Evolutionary conservation across 2,329 filamentous ascomycete genomes (phyloP).

Genomic region (Cladosporium sp.): DNA sequence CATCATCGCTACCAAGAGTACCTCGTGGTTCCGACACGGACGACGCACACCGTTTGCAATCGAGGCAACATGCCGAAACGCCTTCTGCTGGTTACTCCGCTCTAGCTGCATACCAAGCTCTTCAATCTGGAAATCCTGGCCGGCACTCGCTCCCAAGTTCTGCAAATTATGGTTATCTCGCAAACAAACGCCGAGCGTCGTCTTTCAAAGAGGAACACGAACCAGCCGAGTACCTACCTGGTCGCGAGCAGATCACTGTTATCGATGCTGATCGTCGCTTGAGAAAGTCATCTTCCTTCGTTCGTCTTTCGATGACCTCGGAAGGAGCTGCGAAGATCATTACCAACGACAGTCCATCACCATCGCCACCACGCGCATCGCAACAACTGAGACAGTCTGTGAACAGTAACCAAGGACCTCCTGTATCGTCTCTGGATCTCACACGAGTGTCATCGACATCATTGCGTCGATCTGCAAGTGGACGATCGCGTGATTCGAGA

Average conservation of each 20-base stretch:
- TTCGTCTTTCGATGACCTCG: slow-evolving; percentile 79
- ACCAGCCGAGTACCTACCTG: not conserved
- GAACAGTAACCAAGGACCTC: slow-evolving; percentile 9
- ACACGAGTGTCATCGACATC: not conserved
- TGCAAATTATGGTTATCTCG: slow-evolving; percentile 32
- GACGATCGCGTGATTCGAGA: slow-evolving; percentile 77
- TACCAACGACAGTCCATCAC: slow-evolving; percentile 65
- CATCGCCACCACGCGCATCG: slow-evolving; percentile 59
- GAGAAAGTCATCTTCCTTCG: slow-evolving; percentile 49
- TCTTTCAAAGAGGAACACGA: slow-evolving; percentile 29
- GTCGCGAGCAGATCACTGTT: not conserved
- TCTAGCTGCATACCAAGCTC: slow-evolving; percentile 9
- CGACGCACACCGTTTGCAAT: not conserved
- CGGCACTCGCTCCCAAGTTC: slow-evolving; percentile 5
- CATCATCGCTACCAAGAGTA: slow-evolving; percentile 3
- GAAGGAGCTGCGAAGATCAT: slow-evolving; percentile 90
- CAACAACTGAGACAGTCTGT: slow-evolving; percentile 24
- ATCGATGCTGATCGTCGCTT: slow-evolving; percentile 15
- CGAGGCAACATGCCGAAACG: not conserved
- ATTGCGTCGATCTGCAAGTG: slow-evolving; percentile 56
- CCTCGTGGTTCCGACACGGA: not conserved
- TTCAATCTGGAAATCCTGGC: not conserved
- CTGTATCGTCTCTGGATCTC: slow-evolving; percentile 9
- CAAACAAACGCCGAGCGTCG: slow-evolving; percentile 48
- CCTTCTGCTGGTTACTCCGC: slow-evolving; percentile 8